These are phyloP conservation scores for Saprolegnia diclina DNA, from an alignment of 352 stramenopile species.

Conservation along the genomic window DNA sequence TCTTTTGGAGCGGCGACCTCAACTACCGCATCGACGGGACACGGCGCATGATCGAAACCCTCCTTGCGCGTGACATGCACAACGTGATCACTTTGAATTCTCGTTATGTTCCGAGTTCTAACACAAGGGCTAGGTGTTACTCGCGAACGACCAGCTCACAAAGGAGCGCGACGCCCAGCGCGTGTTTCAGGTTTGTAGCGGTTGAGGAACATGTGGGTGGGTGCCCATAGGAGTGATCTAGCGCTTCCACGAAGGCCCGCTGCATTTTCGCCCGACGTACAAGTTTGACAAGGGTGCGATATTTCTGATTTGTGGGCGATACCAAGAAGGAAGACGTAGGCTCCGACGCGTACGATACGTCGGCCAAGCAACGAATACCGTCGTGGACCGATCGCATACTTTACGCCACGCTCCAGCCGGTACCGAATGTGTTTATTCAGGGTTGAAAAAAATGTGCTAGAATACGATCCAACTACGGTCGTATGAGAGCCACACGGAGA, in stretches of 20 bases:
- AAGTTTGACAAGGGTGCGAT: conserved; percentile 90
- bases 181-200: conserved; percentile 56
- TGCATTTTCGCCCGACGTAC: conserved; percentile 93
- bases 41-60: conserved; percentile 78
- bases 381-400: conserved; percentile 96
- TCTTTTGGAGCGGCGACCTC: conserved; percentile 93
- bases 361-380: conserved; percentile 90
- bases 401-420: conserved; percentile 29
- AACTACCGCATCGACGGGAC: conserved; percentile 92
- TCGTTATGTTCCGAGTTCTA: not conserved
- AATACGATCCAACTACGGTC: conserved; percentile 49
- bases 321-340: not conserved
- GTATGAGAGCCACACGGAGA: conserved; percentile 61
- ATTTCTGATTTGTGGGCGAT: not conserved
- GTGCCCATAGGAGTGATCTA: not conserved
- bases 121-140: conserved; percentile 38
- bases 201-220: not conserved
- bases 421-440: not conserved
- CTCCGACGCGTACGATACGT: conserved; percentile 90
- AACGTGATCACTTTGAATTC: conserved; percentile 25
- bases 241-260: conserved; percentile 85
- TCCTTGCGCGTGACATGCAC: conserved; percentile 65
- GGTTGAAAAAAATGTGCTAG: conserved; percentile 16
- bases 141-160: conserved; percentile 89
- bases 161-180: conserved; percentile 66